Conservation (phyloP, 2,329 filamentous ascomycete genomes). For the Emericellopsis cladophorae region DNA sequence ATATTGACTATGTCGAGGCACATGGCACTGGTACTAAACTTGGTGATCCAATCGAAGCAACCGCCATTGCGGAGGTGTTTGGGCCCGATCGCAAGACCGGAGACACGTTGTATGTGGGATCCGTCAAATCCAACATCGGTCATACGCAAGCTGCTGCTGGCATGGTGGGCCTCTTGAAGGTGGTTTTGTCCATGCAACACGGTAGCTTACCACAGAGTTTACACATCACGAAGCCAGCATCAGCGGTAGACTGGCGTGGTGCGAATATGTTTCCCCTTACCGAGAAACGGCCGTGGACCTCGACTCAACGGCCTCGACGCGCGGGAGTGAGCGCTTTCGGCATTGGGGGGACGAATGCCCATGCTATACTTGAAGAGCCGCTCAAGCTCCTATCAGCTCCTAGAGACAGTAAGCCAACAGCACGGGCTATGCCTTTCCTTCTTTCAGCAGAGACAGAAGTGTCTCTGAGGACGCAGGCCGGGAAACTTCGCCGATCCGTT, state of each 20-base stretch:
- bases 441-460: constrained; percentile 6
- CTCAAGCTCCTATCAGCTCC: background rate
- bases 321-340: constrained; percentile 21
- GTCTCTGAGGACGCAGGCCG: constrained; percentile 5
- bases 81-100: constrained; percentile 10
- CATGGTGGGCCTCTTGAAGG: constrained; percentile 13
- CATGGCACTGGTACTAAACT: constrained; percentile 24
- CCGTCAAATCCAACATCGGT: constrained; percentile 6
- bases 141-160: constrained; percentile 14
- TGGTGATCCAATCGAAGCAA: constrained; percentile 13
- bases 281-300: constrained; percentile 3
- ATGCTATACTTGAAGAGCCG: constrained; percentile 19
- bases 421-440: constrained; percentile 3
- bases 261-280: constrained; percentile 5
- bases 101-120: constrained; percentile 6
- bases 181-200: constrained; percentile 13
- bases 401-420: background rate
- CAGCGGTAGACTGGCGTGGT: constrained; percentile 4
- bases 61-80: constrained; percentile 24
- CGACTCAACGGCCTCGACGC: constrained; percentile 2
- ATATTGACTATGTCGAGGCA: constrained; percentile 32
- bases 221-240: constrained; percentile 3
- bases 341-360: constrained; percentile 27
- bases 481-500: constrained; percentile 15
- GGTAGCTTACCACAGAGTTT: constrained; percentile 15